Base-by-base conservation (phyloP, 2,329 filamentous ascomycete species). In the Phyllosticta citrichinensis region DNA sequence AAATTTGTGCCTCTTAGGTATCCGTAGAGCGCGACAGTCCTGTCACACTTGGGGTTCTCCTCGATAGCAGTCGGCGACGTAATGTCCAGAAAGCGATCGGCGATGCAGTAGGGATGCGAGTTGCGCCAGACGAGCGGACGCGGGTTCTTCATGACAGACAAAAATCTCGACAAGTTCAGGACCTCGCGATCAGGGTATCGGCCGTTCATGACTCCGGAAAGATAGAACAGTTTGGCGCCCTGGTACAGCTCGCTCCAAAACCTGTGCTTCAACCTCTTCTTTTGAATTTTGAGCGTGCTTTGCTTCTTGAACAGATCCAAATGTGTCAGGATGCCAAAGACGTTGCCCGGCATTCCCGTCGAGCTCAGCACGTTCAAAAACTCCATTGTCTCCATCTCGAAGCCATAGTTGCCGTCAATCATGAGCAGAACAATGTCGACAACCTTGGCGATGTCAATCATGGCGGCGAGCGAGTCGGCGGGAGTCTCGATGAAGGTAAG, bases 361-460 rank as follows among this genome's bases (percentile, higher is more conserved):
- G 91, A 85, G n/a, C 89, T 88, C 57, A 99, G 80, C 19, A 97
- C 87, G 68, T 97, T 97, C 70, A 99, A 79, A 64, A 99, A 99
- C 76, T 99, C 94, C 94, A 99, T 99, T 0, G 94, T 99, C 81
- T 99, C 94, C 94, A 99, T 99, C 77, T 99, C 94, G 71, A 99
- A 99, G 14, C 94, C 95, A 70, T 89, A 99, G 76, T 97, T 97
- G 61, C 94, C 95, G 71, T 99, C 94, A 68, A 99, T 99, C 89
- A 99, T 94, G 61, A 99, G 82, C 56, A 99, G 81, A 5, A 97
- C 90, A 68, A 99, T 97, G 73, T 99, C 94, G 19, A 95, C 94
- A 52, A 99, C 89, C 76, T 99, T 99, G 63, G 94, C 90, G 61
- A 97, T 83, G 74, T 99, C 94, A 65, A 99, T 92, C 90, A 97